Evolutionary conservation across 2,329 filamentous ascomycete species (phyloP), one percentile per base, ranked within the genome.

Genomic region (Aspergillus phoenicis): DNA sequence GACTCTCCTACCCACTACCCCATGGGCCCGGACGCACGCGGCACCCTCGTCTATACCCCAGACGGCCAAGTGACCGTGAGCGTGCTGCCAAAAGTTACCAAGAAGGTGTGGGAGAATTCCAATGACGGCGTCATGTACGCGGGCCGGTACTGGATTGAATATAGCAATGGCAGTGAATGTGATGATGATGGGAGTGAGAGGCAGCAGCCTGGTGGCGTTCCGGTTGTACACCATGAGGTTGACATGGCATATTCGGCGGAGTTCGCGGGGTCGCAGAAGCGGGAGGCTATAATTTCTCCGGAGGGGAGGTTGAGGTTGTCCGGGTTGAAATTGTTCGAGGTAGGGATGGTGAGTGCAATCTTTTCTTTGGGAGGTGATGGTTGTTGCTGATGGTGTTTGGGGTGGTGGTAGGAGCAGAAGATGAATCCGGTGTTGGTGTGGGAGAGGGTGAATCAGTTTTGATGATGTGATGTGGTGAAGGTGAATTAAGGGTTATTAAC

Each of bases 361-460:
- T 30, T 4, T 24, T 6, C 2, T 3, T 17, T 6, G n/a, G 38
- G 1, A 7, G 11, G 24, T 45, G 24, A 26, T 43, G 8, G 15
- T 10, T 7, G 33, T 54, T 39, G 30, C 39, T 43, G 49, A 20
- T 13, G 17, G 52, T 13, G 10, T 22, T 36, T 15, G 24, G 52
- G 52, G 15, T 30, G 30, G 4, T 36, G 33, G 5, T 56, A 56
- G 53, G 53, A 28, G 2, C n/a, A 47, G n/a, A 56, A 24, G 53
- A 41, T 47, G 3, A 56, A 33, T 28, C 53, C 53, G 53, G 53
- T 47, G 39, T 56, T 56, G 53, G 24, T 56, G 39, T 56, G 53
- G 53, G 41, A 47, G 15, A 56, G 39, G n/a, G 5, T 56, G 22
- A 47, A 28, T 47, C 53, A 41, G 39, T n/a, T 17, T 5, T 56